These are phyloP conservation scores for Cryptococcus wingfieldii DNA, from an alignment of 1,284 basidiomycete genomes.

Conservation along the genomic window DNA sequence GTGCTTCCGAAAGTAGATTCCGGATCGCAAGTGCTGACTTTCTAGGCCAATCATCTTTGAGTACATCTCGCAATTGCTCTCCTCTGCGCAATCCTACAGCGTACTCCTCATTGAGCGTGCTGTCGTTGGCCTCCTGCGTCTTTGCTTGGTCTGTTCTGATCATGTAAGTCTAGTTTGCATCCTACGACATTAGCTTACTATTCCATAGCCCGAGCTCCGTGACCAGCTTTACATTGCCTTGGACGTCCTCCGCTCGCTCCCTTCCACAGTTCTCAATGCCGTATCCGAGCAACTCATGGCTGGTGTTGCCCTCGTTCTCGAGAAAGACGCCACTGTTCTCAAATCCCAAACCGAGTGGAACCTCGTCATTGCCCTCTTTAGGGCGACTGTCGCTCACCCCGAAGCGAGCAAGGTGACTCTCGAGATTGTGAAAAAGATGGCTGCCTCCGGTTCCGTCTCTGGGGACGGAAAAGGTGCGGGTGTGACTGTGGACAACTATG, in stretches of 20 bases:
- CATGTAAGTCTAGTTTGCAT: constrained; percentile 54
- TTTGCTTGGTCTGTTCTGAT: constrained; percentile 73
- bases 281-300: constrained; percentile 87
- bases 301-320: constrained; percentile 73
- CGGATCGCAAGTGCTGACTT: not conserved
- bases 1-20: constrained; percentile 25
- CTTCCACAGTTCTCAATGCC: constrained; percentile 68
- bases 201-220: constrained; percentile 61
- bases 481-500: constrained; percentile 73
- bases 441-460: constrained; percentile 50
- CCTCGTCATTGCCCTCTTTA: constrained; percentile 81
- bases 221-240: constrained; percentile 93
- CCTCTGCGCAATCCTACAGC: constrained; percentile 74
- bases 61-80: constrained; percentile 76
- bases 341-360: constrained; percentile 94
- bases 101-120: constrained; percentile 91
- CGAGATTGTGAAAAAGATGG: constrained; percentile 64
- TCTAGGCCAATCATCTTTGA: constrained; percentile 85
- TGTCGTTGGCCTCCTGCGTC: constrained; percentile 77
- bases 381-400: constrained; percentile 78
- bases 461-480: constrained; percentile 26
- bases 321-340: constrained; percentile 67
- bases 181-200: not conserved
- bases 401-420: constrained; percentile 83
- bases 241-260: constrained; percentile 78